A percentile compares a stretch with the other conserved stretches of the same genome.
phyloP scores from a whole-genome alignment of 1,139 yeast genomes.

The Hyphopichia wangnamkhiaoensis region DNA sequence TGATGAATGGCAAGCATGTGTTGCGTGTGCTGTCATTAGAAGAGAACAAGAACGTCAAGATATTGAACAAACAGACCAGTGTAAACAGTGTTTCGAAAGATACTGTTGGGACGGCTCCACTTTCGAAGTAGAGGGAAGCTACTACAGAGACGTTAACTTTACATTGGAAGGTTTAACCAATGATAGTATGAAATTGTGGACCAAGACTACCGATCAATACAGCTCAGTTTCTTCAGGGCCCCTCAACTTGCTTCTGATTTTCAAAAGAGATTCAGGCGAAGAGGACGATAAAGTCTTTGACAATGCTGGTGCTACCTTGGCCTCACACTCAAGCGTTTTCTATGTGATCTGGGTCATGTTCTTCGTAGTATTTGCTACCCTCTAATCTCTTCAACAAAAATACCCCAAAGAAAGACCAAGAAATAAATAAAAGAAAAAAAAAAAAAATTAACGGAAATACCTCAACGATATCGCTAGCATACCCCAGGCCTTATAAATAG shows the following conservation, averaged over 20 bases:
- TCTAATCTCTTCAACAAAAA: no score
- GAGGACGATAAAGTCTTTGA: no score
- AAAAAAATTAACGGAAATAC: no score
- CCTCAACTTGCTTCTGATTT: background rate
- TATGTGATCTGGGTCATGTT: no score
- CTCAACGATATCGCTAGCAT: no score
- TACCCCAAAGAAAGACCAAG: no score
- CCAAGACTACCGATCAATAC: background rate
- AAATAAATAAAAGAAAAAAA: no score
- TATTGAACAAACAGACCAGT: conserved; percentile 38
- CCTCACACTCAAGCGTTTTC: no score
- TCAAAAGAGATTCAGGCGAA: background rate
- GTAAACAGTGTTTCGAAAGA: conserved; percentile 36
- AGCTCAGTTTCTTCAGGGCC: background rate
- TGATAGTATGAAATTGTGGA: conserved; percentile 10
- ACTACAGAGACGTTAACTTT: conserved; percentile 17
- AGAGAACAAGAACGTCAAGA: conserved; percentile 46
- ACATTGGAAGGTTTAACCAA: conserved; percentile 32
- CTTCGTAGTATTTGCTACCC: no score
- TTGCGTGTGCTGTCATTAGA: conserved; percentile 45
- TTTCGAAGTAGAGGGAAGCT: conserved; percentile 1
- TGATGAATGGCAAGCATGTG: conserved; percentile 40
- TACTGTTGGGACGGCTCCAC: conserved; percentile 46
- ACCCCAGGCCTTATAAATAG: no score
- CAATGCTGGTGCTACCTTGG: no score